Evolutionary conservation across 108 stramenopile genomes (phyloP), one percentile per base, ranked within the genome.

Genomic region (Pinguiococcus pyrenoidosus): DNA sequence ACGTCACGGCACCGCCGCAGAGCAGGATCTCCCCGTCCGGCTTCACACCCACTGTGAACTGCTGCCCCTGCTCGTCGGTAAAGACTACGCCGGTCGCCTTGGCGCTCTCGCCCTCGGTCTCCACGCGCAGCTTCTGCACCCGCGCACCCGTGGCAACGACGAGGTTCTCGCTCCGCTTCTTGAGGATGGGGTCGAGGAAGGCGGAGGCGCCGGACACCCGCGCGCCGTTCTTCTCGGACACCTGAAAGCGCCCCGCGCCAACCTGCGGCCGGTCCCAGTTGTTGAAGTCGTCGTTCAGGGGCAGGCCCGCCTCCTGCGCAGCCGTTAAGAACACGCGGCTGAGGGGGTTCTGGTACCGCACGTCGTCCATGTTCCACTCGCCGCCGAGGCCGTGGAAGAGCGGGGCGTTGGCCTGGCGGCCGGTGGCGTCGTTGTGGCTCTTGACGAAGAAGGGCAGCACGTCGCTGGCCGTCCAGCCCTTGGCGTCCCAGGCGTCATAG

Each of bases 391-490:
- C 46, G 29, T 62, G 61, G 44, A 26, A 62, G 51, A 51, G 10
- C 51, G 0, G 13, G 26, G 26, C 5, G 30, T n/a, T 36, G 35
- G 13, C 4, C 9, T 3, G 35, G 13, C 2, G 13, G 12, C 35
- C 13, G 12, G 35, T 42, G 6, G 41, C 13, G 6, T 42, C 9
- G 9, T 42, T 6, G 12, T n/a, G 6, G 9, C 10, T 35, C 28
- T 61, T 54, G n/a, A 56, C 74, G 40, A 79, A 79, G 48, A 66
- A 74, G 8, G 69, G 72, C 2, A 79, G 62, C 17, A 71, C 69
- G 14, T 74, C 75, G 22, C 64, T 44, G 21, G 53, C 34, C 20
- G 16, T 12, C 69, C 69, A 70, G 13, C 62, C 66, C 44, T 50
- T 64, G 17, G 42, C 66, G 20, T 54, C 42, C 72, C 73, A 79